A percentile compares a stretch with the other conserved stretches of the same genome.
Evolutionary conservation across 2,329 filamentous ascomycete species (phyloP).

Genomic region (Pseudopithomyces chartarum): DNA sequence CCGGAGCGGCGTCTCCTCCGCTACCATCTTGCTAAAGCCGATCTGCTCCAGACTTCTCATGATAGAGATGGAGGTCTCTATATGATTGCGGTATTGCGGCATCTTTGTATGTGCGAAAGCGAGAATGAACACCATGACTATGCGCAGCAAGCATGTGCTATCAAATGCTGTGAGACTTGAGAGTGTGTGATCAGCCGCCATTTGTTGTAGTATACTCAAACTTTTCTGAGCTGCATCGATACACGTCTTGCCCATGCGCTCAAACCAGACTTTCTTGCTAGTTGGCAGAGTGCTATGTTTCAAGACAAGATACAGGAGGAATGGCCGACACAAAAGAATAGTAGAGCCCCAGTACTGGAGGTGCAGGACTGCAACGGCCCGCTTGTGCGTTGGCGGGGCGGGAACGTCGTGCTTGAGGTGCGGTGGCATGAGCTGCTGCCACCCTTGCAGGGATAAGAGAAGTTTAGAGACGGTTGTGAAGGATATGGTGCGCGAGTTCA

Average conservation of each 20-base stretch:
- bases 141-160: conserved; percentile 39
- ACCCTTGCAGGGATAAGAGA: conserved; percentile 38
- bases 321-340: conserved; percentile 41
- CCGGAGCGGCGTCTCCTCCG: conserved; percentile 39
- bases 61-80: conserved; percentile 30
- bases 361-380: conserved; percentile 40
- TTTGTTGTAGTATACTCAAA: conserved; percentile 32
- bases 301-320: conserved; percentile 41
- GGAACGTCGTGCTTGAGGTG: conserved; percentile 39
- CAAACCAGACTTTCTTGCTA: conserved; percentile 39
- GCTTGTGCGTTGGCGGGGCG: conserved; percentile 38
- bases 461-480: conserved; percentile 41
- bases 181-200: conserved; percentile 31
- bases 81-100: conserved; percentile 32
- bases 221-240: conserved; percentile 41
- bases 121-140: conserved; percentile 43
- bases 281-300: conserved; percentile 28
- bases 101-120: conserved; percentile 37
- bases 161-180: conserved; percentile 43
- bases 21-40: conserved; percentile 42
- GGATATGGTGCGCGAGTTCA: conserved; percentile 32
- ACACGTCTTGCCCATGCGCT: conserved; percentile 39
- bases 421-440: conserved; percentile 37
- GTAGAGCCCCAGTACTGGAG: conserved; percentile 43
- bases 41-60: conserved; percentile 37